Conservation (phyloP, 495 filamentous ascomycete genomes). For the Penicillium paradoxum region DNA sequence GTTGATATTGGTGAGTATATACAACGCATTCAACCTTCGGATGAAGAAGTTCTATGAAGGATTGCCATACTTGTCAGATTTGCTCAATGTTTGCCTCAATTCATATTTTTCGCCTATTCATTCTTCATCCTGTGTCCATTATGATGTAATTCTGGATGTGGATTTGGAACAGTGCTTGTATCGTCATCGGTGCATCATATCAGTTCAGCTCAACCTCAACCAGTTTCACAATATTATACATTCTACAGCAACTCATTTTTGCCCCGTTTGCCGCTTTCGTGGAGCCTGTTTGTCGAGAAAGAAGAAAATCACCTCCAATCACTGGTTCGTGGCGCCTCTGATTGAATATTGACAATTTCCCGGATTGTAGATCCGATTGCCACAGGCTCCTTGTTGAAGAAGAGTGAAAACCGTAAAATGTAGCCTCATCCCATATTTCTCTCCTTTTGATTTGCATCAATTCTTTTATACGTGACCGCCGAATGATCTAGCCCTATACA, state of each 20-base stretch:
- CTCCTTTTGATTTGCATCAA: not conserved
- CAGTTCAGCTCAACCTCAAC: not conserved
- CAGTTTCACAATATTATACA: not conserved
- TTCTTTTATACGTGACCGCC: too few species aligned
- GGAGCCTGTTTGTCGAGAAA: not conserved
- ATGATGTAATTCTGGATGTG: conserved; percentile 6
- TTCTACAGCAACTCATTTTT: not conserved
- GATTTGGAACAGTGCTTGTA: not conserved
- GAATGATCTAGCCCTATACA: not conserved
- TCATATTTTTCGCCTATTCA: not conserved
- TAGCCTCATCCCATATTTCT: not conserved
- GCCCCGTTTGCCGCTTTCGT: not conserved
- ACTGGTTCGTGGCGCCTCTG: conserved; percentile 4
- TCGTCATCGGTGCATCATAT: conserved; percentile 15
- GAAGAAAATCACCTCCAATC: not conserved
- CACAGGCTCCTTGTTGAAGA: conserved; percentile 14
- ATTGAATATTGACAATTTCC: conserved; percentile 17
- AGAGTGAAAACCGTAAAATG: not conserved
- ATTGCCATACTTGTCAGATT: not conserved
- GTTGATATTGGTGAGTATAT: not conserved
- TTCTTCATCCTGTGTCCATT: conserved; percentile 5
- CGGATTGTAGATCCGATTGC: conserved; percentile 13
- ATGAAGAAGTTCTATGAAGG: not conserved
- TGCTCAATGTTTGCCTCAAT: not conserved
- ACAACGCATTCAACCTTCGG: conserved; percentile 17